Evolutionary conservation across 257 asterid genomes (phyloP).

Genomic region (Sherardia arvensis): DNA sequence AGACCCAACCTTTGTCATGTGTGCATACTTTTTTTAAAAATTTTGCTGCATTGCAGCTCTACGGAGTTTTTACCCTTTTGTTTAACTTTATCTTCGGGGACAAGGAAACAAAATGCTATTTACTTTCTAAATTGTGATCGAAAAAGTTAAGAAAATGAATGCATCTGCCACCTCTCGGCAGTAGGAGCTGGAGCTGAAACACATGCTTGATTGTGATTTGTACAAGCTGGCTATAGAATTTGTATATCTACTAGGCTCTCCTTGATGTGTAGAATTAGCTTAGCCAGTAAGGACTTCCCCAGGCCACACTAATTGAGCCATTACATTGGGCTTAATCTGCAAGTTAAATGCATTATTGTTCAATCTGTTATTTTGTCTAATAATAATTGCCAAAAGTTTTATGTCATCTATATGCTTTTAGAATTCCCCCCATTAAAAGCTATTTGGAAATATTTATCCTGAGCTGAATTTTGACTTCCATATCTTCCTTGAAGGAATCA

Average conservation of each 20-base stretch:
- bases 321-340: neutral
- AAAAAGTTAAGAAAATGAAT: neutral
- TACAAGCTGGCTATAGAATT: neutral
- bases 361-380: neutral
- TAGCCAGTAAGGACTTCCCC: neutral
- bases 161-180: neutral
- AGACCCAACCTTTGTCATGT: neutral
- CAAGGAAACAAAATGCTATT: neutral
- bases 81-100: neutral
- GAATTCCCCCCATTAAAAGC: neutral
- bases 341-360: neutral
- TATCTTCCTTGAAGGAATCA: slow-evolving; percentile 51
- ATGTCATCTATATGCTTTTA: neutral
- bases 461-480: neutral
- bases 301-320: neutral
- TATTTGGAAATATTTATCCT: neutral
- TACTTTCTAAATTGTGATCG: neutral
- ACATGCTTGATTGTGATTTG: neutral
- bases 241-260: neutral
- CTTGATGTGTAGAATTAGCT: neutral
- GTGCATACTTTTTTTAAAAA: neutral
- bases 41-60: neutral
- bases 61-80: neutral
- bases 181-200: neutral
- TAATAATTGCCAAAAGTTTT: neutral